These are phyloP conservation scores for Glycyrrhiza uralensis DNA, from an alignment of 306 rosid species.

Conservation along the genomic window DNA sequence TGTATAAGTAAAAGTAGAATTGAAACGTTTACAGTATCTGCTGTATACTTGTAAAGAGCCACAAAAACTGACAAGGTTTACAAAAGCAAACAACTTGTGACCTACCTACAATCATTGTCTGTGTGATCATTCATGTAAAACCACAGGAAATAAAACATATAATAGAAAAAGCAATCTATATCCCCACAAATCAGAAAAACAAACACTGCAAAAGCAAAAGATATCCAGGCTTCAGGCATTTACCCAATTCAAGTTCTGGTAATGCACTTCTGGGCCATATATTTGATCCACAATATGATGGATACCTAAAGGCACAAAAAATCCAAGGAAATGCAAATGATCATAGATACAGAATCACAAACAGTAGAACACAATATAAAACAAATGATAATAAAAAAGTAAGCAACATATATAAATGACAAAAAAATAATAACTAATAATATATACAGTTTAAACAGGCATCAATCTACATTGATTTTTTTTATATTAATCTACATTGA, in stretches of 20 bases:
- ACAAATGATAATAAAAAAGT: background rate
- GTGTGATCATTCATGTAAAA: background rate
- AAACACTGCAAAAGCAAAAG: constrained; percentile 10
- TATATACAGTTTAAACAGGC: background rate
- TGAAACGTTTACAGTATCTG: background rate
- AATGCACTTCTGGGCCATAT: constrained; percentile 77
- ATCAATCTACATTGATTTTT: background rate
- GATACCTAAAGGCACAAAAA: constrained; percentile 64
- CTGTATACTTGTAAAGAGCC: constrained; percentile 3
- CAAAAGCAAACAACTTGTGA: constrained; percentile 12
- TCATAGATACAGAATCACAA: constrained; percentile 9
- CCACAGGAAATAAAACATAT: background rate
- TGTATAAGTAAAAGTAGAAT: background rate
- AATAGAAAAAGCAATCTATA: constrained; percentile 1
- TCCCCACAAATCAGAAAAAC: constrained; percentile 11
- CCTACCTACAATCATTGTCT: constrained; percentile 14
- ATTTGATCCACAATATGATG: constrained; percentile 87
- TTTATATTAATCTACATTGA: background rate
- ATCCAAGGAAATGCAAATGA: constrained; percentile 16
- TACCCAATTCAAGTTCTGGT: constrained; percentile 89
- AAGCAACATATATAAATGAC: background rate
- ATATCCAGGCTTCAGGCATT: constrained; percentile 24
- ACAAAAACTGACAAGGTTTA: background rate
- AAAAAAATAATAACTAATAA: constrained; percentile 5
- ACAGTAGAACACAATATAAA: background rate